These are phyloP conservation scores for Umbilicaria muhlenbergii DNA, from an alignment of 495 filamentous ascomycete genomes.

Conservation along the genomic window DNA sequence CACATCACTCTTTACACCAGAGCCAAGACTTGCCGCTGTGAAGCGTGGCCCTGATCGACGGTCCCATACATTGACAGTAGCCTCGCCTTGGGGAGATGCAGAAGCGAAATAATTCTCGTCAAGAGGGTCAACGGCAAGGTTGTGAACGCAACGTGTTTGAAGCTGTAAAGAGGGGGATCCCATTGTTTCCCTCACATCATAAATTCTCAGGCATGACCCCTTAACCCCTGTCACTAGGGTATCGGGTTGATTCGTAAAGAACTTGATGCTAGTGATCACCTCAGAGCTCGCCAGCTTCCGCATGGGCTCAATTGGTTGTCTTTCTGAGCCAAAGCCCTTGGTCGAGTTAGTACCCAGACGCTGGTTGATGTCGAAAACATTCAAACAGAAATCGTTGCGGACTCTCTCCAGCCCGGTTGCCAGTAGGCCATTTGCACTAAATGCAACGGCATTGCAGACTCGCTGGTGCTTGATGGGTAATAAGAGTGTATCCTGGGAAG, in stretches of 20 bases:
- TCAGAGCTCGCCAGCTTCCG: conserved; percentile 68
- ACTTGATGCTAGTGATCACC: conserved; percentile 78
- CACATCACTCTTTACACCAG: conserved; percentile 14
- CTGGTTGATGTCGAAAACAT: conserved; percentile 82
- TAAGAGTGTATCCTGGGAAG: conserved; percentile 43
- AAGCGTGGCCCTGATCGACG: conserved; percentile 46
- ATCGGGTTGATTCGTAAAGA: conserved; percentile 74
- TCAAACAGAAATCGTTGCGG: conserved; percentile 81
- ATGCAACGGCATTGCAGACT: conserved; percentile 81
- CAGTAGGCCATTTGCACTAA: conserved; percentile 61
- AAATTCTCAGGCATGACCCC: conserved; percentile 73
- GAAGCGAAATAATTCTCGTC: conserved; percentile 94
- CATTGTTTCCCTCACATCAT: conserved; percentile 60
- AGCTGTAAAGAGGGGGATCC: conserved; percentile 45
- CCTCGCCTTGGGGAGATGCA: conserved; percentile 51
- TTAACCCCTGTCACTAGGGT: conserved; percentile 71
- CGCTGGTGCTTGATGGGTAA: conserved; percentile 75
- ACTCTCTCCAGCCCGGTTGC: conserved; percentile 84
- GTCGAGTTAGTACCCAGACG: conserved; percentile 29
- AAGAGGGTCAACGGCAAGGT: conserved; percentile 73
- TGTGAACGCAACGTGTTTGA: conserved; percentile 73
- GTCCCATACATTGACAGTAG: conserved; percentile 77
- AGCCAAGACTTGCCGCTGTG: conserved; percentile 23
- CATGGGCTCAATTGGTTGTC: conserved; percentile 40
- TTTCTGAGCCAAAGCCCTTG: conserved; percentile 16